phyloP scores from a whole-genome alignment of 2,329 filamentous ascomycete species.

The Pyrenophora graminea region DNA sequence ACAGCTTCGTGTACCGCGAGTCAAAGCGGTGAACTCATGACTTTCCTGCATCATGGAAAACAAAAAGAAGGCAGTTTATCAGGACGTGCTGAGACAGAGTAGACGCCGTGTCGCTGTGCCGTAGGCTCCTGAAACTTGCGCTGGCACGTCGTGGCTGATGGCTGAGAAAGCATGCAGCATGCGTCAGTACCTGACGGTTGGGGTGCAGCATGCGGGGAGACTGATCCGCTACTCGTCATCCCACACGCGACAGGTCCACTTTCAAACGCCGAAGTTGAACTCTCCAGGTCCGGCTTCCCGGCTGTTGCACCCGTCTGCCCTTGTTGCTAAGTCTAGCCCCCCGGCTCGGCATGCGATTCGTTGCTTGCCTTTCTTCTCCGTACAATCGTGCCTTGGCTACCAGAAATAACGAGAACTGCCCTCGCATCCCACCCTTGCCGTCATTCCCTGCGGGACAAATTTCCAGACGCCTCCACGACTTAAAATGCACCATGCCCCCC shows the following conservation, averaged over 20 bases:
- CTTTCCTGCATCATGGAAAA: neutral
- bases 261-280: constrained; percentile 41
- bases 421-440: constrained; percentile 39
- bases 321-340: constrained; percentile 16
- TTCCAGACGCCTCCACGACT: constrained; percentile 24
- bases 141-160: constrained; percentile 8
- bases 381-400: constrained; percentile 38
- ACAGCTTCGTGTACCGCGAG: constrained; percentile 16
- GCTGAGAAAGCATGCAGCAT: constrained; percentile 21
- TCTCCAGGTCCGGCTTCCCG: constrained; percentile 18
- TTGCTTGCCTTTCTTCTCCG: constrained; percentile 27
- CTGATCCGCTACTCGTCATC: constrained; percentile 34
- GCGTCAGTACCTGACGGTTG: constrained; percentile 39
- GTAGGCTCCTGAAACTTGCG: neutral
- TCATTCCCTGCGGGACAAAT: constrained; percentile 32
- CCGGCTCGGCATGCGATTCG: constrained; percentile 21
- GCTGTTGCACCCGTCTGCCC: constrained; percentile 22
- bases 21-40: constrained; percentile 9
- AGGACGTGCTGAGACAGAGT: neutral
- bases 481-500: constrained; percentile 34
- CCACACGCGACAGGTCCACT: constrained; percentile 35
- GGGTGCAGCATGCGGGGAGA: constrained; percentile 41
- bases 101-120: neutral
- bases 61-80: neutral
- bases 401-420: constrained; percentile 25